A percentile compares a stretch with the other conserved stretches of the same genome.
These are phyloP conservation scores for Flaveria bidentis DNA, from an alignment of 129 eudicot species.

Conservation along the genomic window DNA sequence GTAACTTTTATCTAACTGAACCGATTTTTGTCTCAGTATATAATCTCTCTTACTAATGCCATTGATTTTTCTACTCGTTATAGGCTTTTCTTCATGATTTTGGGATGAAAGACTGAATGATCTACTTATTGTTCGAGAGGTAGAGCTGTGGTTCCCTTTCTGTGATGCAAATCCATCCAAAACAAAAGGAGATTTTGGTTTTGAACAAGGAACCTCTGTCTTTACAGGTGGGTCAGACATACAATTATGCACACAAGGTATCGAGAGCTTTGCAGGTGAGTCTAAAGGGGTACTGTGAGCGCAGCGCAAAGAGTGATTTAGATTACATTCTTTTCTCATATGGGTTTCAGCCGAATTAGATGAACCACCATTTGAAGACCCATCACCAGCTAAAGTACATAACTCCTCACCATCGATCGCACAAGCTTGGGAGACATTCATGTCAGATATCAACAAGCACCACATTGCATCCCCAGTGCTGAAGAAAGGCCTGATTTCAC, in stretches of 20 bases:
- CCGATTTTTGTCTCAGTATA: conserved; percentile 69
- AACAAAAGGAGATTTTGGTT: conserved; percentile 36
- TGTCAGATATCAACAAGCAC: conserved; percentile 84
- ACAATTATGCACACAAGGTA: conserved; percentile 40
- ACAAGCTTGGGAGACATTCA: conserved; percentile 89
- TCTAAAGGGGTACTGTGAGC: conserved; percentile 32
- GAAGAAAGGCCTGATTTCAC: conserved; percentile 71
- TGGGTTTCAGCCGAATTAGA: conserved; percentile 40
- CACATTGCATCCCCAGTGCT: conserved; percentile 96
- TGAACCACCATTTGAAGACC: conserved; percentile 39
- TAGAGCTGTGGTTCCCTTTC: conserved; percentile 33
- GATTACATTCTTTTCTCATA: conserved; percentile 39
- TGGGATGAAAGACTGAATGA: conserved; percentile 49
- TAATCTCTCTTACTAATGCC: conserved; percentile 71
- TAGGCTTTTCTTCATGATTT: conserved; percentile 57
- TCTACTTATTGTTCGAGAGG: conserved; percentile 31
- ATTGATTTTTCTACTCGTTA: conserved; percentile 56
- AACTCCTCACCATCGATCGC: conserved; percentile 51
- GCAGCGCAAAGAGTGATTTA: conserved; percentile 34
- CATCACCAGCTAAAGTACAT: conserved; percentile 23
- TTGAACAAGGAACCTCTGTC: conserved; percentile 31
- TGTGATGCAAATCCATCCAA: conserved; percentile 40
- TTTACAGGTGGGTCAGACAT: conserved; percentile 30
- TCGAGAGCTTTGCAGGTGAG: conserved; percentile 27
- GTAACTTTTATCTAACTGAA: conserved; percentile 73